phyloP scores from a whole-genome alignment of 2,329 filamentous ascomycete genomes.

The Hirsutella thompsonii region DNA sequence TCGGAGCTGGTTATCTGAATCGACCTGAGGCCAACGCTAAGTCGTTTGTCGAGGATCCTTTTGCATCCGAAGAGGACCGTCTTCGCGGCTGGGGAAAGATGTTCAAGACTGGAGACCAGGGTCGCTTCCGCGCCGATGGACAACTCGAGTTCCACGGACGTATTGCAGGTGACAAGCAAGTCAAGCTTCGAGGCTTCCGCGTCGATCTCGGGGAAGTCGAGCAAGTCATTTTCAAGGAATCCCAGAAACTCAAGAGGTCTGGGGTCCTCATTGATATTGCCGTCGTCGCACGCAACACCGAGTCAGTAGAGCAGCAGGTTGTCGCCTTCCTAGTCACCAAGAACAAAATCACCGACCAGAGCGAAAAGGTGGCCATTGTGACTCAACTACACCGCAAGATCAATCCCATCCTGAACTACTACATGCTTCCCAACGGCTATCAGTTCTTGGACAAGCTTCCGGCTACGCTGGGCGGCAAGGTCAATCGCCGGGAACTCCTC shows the following conservation, averaged over 20 bases:
- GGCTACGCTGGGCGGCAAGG: slow-evolving; percentile 11
- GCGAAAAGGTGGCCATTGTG: slow-evolving; percentile 5
- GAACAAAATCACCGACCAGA: slow-evolving; percentile 3
- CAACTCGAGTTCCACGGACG: slow-evolving; percentile 25
- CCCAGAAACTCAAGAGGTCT: slow-evolving; percentile 4
- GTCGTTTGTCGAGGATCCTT: slow-evolving; percentile 19
- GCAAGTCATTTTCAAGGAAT: slow-evolving; percentile 9
- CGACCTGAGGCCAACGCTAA: slow-evolving; percentile 32
- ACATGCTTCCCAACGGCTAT: slow-evolving; percentile 14
- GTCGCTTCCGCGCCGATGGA: slow-evolving; percentile 20
- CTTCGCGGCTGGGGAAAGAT: slow-evolving; percentile 18
- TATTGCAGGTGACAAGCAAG: slow-evolving; percentile 23
- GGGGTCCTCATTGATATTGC: slow-evolving; percentile 8
- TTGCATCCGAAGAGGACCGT: slow-evolving; percentile 11
- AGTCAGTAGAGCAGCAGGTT: slow-evolving; percentile 10
- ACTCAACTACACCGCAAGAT: slow-evolving; percentile 9
- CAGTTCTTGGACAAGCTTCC: slow-evolving; percentile 9
- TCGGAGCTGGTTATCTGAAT: slow-evolving; percentile 26
- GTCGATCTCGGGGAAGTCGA: slow-evolving; percentile 27
- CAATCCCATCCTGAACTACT: slow-evolving; percentile 11
- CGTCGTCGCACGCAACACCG: slow-evolving; percentile 9
- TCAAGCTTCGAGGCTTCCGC: slow-evolving; percentile 18
- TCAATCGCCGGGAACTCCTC: slow-evolving; percentile 10
- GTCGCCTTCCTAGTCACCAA: slow-evolving; percentile 11
- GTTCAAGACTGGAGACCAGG: slow-evolving; percentile 29